A percentile compares a stretch with the other conserved stretches of the same genome.
Conservation (phyloP, 139 green algal species). For the Haematococcus sp. region DNA sequence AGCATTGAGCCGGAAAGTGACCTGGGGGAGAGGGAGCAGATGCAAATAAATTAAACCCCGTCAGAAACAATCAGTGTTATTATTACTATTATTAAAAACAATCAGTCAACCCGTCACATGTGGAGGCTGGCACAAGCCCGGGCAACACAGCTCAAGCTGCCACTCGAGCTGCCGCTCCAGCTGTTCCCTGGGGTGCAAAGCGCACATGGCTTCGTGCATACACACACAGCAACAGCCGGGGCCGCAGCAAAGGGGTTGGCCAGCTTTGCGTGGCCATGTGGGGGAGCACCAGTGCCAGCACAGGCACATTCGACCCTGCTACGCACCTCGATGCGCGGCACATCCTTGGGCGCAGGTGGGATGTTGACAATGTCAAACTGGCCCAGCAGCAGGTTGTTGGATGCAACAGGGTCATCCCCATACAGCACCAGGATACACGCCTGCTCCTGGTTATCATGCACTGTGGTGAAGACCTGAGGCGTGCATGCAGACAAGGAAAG, state of each 20-base stretch:
- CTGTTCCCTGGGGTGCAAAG: too few relatives aligned
- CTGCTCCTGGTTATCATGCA: slow-evolving; percentile 58
- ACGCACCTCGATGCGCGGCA: slow-evolving; percentile 48
- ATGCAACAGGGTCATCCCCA: slow-evolving; percentile 45
- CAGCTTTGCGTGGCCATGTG: too few relatives aligned
- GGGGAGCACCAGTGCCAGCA: too few relatives aligned
- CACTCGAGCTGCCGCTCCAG: too few relatives aligned
- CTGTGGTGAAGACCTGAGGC: slow-evolving; percentile 49
- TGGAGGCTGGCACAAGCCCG: too few relatives aligned
- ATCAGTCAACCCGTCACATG: background rate
- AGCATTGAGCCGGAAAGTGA: slow-evolving; percentile 35
- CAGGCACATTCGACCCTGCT: background rate
- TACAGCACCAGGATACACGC: slow-evolving; percentile 53
- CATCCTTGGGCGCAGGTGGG: slow-evolving; percentile 47
- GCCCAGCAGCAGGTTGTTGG: slow-evolving; percentile 56
- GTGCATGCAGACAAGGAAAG: background rate
- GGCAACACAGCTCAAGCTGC: too few relatives aligned
- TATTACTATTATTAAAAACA: too few relatives aligned
- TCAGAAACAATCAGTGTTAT: too few relatives aligned
- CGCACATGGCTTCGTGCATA: too few relatives aligned
- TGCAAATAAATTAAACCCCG: slow-evolving; percentile 2
- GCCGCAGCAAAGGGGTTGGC: too few relatives aligned
- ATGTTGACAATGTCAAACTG: slow-evolving; percentile 65
- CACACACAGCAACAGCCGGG: too few relatives aligned
- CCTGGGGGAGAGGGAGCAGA: background rate